Percentiles rank a stretch among this genome's conserved stretches.
These are phyloP conservation scores for Solanum appendiculatum DNA, from an alignment of 257 asterid genomes.

Conservation along the genomic window DNA sequence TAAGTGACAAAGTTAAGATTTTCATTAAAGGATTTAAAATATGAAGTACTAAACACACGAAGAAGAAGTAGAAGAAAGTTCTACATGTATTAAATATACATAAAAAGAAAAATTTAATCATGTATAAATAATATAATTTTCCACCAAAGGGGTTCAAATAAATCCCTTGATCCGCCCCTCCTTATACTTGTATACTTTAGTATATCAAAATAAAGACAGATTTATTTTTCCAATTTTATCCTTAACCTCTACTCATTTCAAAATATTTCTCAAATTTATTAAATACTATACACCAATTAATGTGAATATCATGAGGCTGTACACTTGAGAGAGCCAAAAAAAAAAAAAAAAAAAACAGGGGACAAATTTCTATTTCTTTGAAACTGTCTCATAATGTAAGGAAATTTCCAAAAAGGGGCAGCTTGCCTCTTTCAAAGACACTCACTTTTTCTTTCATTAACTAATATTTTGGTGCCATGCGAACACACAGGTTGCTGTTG, in stretches of 20 bases:
- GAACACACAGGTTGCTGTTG: constrained; percentile 13
- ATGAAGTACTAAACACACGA: no score
- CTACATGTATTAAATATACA: no score
- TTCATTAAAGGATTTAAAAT: no score
- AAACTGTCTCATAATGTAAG: not conserved
- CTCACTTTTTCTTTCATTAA: not conserved
- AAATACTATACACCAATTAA: not conserved
- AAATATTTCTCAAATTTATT: not conserved
- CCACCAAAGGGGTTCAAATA: no score
- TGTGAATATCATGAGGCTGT: not conserved
- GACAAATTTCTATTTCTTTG: not conserved
- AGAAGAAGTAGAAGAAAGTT: no score
- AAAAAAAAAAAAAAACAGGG: not conserved
- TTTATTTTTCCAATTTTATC: not conserved
- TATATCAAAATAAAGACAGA: not conserved
- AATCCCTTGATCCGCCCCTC: not conserved
- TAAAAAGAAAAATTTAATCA: no score
- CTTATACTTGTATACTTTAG: not conserved
- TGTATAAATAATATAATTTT: no score
- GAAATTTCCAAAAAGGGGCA: not conserved
- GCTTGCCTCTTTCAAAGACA: not conserved
- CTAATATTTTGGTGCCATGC: not conserved
- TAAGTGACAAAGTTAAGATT: no score
- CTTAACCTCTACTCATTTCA: not conserved
- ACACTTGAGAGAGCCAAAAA: not conserved